Evolutionary conservation across 768 basidiomycete species (phyloP), one percentile per base, ranked within the genome.

Genomic region (Sporobolomyces roseus): DNA sequence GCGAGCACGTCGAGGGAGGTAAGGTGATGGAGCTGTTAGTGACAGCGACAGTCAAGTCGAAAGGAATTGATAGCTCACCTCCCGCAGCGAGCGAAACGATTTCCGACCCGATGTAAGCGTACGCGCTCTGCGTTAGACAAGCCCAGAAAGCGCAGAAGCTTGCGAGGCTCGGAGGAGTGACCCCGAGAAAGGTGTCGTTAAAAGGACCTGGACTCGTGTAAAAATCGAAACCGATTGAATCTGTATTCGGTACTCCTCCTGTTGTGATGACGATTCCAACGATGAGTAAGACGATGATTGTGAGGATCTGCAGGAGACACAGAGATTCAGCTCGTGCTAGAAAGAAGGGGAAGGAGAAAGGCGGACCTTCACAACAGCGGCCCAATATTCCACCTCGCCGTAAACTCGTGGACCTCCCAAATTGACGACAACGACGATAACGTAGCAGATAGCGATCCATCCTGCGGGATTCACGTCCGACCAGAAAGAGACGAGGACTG

Each of bases 181-280:
- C 80, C 56, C 76, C 80, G 27, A 69, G 53, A 73, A 79, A 80
- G 66, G 94, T 89, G 13, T 82, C 86, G 30, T 60, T 48, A 75
- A 97, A 91, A 0, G 93, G 87, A 16, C 94, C 94, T 0, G 93
- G 93, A 72, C 93, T 70, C 51, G 59, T 65, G 79, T 79, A 82
- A 74, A 77, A 80, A n/a, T 74, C 52, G 74, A 80, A 80, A 0
- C 80, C 80, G 68, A 76, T 75, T 7, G 64, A 48, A 35, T 45
- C 50, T 51, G 27, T 3, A 16, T 32, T 27, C 13, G 65, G 55
- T 17, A 41, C 63, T 7, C 68, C 74, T 17, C 74, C 71, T 1
- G 74, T 46, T 17, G 55, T 67, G 52, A 75, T 56, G 36, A 75
- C 43, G 58, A 75, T 64, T 0, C 69, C 69, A 29, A 71, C 46